These are phyloP conservation scores for Fusarium proliferatum DNA, from an alignment of 2,329 filamentous ascomycete genomes.

Conservation along the genomic window DNA sequence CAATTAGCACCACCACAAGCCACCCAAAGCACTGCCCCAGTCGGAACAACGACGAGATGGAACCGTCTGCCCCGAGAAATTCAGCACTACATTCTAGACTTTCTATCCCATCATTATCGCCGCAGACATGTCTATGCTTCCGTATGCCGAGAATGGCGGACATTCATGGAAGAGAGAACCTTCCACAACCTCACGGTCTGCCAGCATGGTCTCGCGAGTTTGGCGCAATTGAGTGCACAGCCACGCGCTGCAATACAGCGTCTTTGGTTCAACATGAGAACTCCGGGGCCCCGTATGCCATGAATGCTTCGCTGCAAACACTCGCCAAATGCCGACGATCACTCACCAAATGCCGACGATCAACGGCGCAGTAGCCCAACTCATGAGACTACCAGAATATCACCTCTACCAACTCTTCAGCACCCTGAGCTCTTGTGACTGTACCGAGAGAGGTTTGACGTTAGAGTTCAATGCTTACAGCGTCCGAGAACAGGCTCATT, in stretches of 20 bases:
- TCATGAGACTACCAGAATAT: not conserved
- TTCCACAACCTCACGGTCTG: not conserved
- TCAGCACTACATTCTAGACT: not conserved
- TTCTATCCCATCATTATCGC: fast-evolving
- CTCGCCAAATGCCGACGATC: too few relatives aligned
- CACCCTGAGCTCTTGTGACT: not conserved
- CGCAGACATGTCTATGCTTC: not conserved
- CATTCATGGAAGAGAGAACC: not conserved
- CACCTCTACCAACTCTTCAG: not conserved
- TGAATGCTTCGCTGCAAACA: fast-evolving
- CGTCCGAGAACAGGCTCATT: not conserved
- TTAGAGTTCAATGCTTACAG: not conserved
- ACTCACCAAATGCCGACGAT: too few relatives aligned
- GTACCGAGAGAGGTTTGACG: not conserved
- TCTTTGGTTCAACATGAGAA: not conserved
- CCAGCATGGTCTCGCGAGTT: not conserved
- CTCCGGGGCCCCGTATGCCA: fast-evolving
- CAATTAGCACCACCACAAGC: not conserved
- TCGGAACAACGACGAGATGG: not conserved
- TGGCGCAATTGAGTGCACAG: not conserved
- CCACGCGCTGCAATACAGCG: not conserved
- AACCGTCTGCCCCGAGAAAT: not conserved
- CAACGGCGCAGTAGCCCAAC: not conserved
- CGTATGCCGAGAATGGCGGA: not conserved
- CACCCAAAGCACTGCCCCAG: too few relatives aligned